Percentiles rank a stretch among this genome's conserved stretches.
These are phyloP conservation scores for Xylaria arbuscula DNA, from an alignment of 2,329 filamentous ascomycete species.

Conservation along the genomic window DNA sequence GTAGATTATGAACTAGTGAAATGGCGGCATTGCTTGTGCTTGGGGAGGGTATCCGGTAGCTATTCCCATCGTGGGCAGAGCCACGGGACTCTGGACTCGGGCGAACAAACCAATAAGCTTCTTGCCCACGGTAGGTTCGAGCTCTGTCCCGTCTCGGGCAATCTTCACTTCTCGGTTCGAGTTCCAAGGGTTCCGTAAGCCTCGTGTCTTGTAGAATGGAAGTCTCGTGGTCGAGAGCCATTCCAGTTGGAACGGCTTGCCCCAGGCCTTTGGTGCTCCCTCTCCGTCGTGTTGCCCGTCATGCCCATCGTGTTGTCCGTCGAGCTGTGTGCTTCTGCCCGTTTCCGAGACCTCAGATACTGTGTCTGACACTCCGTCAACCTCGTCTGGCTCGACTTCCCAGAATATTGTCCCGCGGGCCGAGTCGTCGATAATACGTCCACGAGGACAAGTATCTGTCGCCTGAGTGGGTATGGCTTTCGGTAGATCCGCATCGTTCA, in stretches of 20 bases:
- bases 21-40: constrained; percentile 52
- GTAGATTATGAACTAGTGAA: constrained; percentile 45
- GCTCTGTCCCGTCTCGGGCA: constrained; percentile 90
- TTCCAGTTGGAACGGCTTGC: constrained; percentile 89
- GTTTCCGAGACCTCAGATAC: constrained; percentile 49
- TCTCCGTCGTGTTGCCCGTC: constrained; percentile 50
- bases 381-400: constrained; percentile 78
- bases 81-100: constrained; percentile 57
- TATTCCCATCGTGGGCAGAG: constrained; percentile 48
- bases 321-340: constrained; percentile 43
- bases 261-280: constrained; percentile 75
- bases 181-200: constrained; percentile 93
- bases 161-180: constrained; percentile 96
- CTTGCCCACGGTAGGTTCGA: constrained; percentile 84
- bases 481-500: constrained; percentile 73
- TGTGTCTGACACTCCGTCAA: constrained; percentile 51
- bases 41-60: constrained; percentile 54
- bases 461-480: constrained; percentile 83
- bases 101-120: constrained; percentile 84
- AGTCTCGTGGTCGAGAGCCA: constrained; percentile 87
- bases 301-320: no score
- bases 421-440: constrained; percentile 91
- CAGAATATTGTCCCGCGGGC: constrained; percentile 96
- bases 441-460: constrained; percentile 80
- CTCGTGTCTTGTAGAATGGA: constrained; percentile 89